Percentiles rank a stretch among this genome's conserved stretches.
These are phyloP conservation scores for Camelina hispida DNA, from an alignment of 345 rosid genomes.

Conservation along the genomic window DNA sequence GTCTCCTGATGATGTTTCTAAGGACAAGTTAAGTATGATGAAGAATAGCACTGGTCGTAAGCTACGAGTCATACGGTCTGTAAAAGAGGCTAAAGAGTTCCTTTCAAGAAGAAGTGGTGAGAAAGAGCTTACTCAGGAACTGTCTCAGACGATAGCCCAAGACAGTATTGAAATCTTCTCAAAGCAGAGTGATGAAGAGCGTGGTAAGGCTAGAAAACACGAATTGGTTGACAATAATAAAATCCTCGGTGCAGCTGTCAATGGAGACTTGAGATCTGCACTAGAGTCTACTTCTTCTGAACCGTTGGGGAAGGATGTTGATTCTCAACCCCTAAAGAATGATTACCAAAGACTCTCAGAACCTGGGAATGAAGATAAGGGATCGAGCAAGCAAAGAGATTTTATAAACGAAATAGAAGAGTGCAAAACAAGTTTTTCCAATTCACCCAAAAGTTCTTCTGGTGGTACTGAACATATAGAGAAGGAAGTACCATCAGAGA, in stretches of 20 bases:
- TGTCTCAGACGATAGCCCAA: conserved; percentile 30
- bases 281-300: conserved; percentile 36
- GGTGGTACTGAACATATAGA: conserved; percentile 33
- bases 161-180: conserved; percentile 38
- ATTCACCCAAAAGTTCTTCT: conserved; percentile 37
- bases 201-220: conserved; percentile 35
- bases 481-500: conserved; percentile 40
- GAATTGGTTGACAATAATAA: conserved; percentile 36
- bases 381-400: conserved; percentile 23
- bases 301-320: conserved; percentile 37
- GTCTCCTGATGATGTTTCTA: conserved; percentile 48
- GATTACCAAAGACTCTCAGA: conserved; percentile 26
- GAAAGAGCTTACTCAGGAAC: conserved; percentile 42
- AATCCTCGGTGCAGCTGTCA: conserved; percentile 36
- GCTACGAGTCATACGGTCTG: conserved; percentile 75
- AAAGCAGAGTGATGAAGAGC: conserved; percentile 34
- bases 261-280: conserved; percentile 36
- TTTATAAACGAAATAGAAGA: conserved; percentile 35
- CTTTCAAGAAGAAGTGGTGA: conserved; percentile 54
- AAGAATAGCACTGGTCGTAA: conserved; percentile 45
- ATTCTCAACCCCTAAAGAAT: conserved; percentile 37
- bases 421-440: conserved; percentile 19
- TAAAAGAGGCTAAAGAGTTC: conserved; percentile 81
- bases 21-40: conserved; percentile 29
- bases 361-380: conserved; percentile 36